A percentile compares a stretch with the other conserved stretches of the same genome.
These are phyloP conservation scores for Pseudogymnoascus destructans DNA, from an alignment of 2,329 filamentous ascomycete species.

Conservation along the genomic window DNA sequence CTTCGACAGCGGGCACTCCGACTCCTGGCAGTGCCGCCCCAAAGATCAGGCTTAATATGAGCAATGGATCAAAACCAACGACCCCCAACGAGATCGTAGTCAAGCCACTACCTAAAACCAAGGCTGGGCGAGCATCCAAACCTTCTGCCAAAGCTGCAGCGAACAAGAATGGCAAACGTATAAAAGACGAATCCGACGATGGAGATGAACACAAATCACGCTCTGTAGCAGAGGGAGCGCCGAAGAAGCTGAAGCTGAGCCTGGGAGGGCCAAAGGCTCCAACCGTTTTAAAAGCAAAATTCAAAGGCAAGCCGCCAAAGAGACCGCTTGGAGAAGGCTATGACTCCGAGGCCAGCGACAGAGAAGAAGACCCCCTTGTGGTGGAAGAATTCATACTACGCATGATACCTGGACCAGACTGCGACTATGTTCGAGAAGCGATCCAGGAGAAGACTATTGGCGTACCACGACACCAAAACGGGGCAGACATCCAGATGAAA, in stretches of 20 bases:
- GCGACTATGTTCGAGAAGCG: conserved; percentile 65
- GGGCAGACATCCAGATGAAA: conserved; percentile 66
- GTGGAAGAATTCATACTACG: conserved; percentile 84
- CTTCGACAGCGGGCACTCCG: conserved; percentile 22
- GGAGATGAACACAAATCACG: conserved; percentile 30
- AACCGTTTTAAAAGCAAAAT: conserved; percentile 43
- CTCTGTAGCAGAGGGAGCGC: conserved; percentile 24
- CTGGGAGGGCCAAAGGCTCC: conserved; percentile 25
- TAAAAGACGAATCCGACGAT: conserved; percentile 41
- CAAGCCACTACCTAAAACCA: conserved; percentile 35
- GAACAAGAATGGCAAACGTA: conserved; percentile 37
- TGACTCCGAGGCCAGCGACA: conserved; percentile 88
- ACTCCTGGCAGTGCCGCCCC: conserved; percentile 22
- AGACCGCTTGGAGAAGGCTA: conserved; percentile 78
- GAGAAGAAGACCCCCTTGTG: conserved; percentile 73
- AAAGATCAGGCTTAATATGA: conserved; percentile 24
- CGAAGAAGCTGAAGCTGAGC: conserved; percentile 36
- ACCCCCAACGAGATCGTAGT: conserved; percentile 16
- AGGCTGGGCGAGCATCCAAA: conserved; percentile 46
- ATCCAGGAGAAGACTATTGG: conserved; percentile 71
- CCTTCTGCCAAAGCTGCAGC: conserved; percentile 44
- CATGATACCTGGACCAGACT: conserved; percentile 75
- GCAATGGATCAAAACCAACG: conserved; percentile 18
- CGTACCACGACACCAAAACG: conserved; percentile 45
- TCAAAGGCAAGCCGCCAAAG: conserved; percentile 53